phyloP scores from a whole-genome alignment of 345 rosid species.

The Ceriops tagal region DNA sequence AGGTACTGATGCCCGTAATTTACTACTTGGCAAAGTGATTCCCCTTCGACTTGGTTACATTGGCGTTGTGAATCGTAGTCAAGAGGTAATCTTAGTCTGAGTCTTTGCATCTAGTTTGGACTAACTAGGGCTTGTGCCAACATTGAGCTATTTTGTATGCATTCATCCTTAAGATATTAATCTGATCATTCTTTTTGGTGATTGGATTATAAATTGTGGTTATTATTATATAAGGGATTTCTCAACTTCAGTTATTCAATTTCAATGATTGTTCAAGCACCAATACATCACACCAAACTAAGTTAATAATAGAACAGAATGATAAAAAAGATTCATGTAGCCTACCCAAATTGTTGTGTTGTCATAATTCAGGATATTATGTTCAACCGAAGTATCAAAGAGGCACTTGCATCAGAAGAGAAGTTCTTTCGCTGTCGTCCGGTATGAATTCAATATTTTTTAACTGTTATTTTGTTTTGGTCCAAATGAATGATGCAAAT shows the following conservation, averaged over 20 bases:
- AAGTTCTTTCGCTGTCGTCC: slow-evolving; percentile 91
- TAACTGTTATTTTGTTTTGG: slow-evolving; percentile 11
- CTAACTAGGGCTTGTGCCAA: not conserved
- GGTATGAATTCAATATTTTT: slow-evolving; percentile 44
- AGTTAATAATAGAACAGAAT: too few species aligned
- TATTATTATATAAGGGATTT: too few species aligned
- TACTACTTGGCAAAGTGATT: slow-evolving; percentile 84
- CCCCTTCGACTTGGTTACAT: slow-evolving; percentile 94
- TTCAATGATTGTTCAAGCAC: too few species aligned
- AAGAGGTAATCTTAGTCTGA: slow-evolving; percentile 55
- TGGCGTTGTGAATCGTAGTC: slow-evolving; percentile 93
- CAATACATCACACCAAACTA: too few species aligned
- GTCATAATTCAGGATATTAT: slow-evolving; percentile 58
- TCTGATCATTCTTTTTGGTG: not conserved
- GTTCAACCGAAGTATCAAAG: slow-evolving; percentile 81
- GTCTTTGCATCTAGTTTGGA: too few species aligned
- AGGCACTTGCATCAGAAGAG: slow-evolving; percentile 87
- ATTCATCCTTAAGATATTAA: not conserved
- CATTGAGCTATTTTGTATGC: not conserved
- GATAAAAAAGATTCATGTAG: too few species aligned
- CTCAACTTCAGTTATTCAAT: too few species aligned
- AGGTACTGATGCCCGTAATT: slow-evolving; percentile 93
- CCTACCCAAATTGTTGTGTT: not conserved
- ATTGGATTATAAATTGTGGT: not conserved
- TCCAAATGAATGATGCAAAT: not conserved